Evolutionary conservation across 306 rosid species (phyloP), one percentile per base, ranked within the genome.

Genomic region (Abrus pulchellus): DNA sequence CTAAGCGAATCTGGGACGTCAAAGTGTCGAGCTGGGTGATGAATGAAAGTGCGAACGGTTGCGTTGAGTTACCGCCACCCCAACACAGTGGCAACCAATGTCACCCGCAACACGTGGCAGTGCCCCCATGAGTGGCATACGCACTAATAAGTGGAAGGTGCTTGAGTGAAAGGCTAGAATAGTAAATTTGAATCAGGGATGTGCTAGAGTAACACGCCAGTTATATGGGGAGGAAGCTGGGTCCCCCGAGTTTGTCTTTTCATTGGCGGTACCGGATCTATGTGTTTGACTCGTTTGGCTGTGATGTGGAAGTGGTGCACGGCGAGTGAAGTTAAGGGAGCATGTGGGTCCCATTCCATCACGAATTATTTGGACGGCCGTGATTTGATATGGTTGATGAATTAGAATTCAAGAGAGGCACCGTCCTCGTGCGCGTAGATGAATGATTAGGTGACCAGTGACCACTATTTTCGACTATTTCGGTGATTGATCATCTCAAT

Each of bases 51-150:
- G 36, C 4, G 33, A 49, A 79, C 50, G 60, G 77, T 83, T 57
- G 84, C 79, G 50, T 80, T 40, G 49, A 80, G 85, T 83, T 81
- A 77, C 85, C 80, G 92, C 64, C 78, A 84, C 72, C 82, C 77
- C 66, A 61, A 27, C 70, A 32, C 5, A 43, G 68, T 27, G 34
- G 7, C 28, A 47, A 49, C 77, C 72, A 63, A n/a, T 54, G 82
- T 11, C 67, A 20, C 57, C 60, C 3, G 4, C 9, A 9, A 83
- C 85, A 87, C 86, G 89, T 89, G 92, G 87, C 83, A n/a, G 12
- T 59, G 54, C 86, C 88, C 88, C 86, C 78, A 80, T 54, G 75
- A 79, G 78, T 57, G 73, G 40, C 59, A 73, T 6, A 9, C 60
- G 13, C 81, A 74, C 75, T 53, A 68, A 14, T 36, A 6, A 68